Base-by-base conservation (phyloP, 2,329 filamentous ascomycete genomes). In the Talaromyces sp. region DNA sequence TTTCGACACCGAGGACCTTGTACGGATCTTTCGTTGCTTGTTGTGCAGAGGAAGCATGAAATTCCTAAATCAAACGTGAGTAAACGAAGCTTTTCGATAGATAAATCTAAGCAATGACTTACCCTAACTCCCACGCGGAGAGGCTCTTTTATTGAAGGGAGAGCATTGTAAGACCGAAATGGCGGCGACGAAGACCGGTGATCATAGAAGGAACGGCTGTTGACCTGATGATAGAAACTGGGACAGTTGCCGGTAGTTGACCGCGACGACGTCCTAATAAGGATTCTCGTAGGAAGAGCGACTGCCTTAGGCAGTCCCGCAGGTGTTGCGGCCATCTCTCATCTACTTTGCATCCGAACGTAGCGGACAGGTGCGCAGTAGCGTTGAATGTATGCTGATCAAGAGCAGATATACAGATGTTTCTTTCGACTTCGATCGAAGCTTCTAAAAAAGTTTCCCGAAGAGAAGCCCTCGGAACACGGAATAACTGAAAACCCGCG, bases 21-120 rank as follows among this genome's bases (percentile, higher is more conserved):
- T 99, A 99, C 1, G 94, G 94, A 68, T 99, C 89, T 71, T 89
- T 84, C 45, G 86, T 87, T 22, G 84, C 83, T 70, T 87, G 86
- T 71, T 87, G 89, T 33, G 77, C 66, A 75, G 72, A 64, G 5
- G 73, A 75, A 11, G 75, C 66, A 60, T 79, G 77, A 60, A 80
- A 80, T 15, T 62, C 63, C 75, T 77, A 60, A 50, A 46, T n/a
- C 19, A 19, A 39, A 33, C 15, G 21, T 36, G 6, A 59, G 39
- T 31, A 19, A 10, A 13, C 33, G 46, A 35, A 33, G 21, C 17
- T 28, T 41, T 35, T 33, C 11, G 43, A 10, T 33, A 35, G 25
- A 28, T n/a, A 36, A 25, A 31, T 28, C 13, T 25, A 22, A 2
- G 15, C 4, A 63, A 41, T 19, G 48, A 65, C 66, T 35, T 73